A percentile compares a stretch with the other conserved stretches of the same genome.
phyloP scores from a whole-genome alignment of 306 rosid genomes.

The Vicia sativa region DNA sequence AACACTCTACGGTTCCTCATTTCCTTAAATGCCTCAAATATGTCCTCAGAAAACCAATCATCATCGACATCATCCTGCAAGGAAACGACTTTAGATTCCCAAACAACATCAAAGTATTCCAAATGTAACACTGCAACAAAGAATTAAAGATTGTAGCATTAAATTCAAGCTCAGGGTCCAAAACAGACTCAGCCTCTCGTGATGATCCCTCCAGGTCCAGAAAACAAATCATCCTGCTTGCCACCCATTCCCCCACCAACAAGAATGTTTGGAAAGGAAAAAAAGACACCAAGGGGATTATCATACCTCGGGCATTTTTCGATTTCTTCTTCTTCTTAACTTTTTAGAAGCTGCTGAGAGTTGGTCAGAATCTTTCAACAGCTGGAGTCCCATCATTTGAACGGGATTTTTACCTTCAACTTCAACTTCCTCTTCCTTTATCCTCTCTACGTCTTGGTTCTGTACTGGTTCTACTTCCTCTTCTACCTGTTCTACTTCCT shows the following conservation, averaged over 20 bases:
- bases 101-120: constrained; percentile 21
- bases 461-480: constrained; percentile 77
- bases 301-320: constrained; percentile 60
- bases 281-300: constrained; percentile 26
- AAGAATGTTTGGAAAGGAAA: background rate
- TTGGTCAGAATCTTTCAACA: constrained; percentile 81
- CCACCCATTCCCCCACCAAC: constrained; percentile 7
- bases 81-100: constrained; percentile 24
- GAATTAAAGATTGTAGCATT: constrained; percentile 27
- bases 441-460: constrained; percentile 75
- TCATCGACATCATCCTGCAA: constrained; percentile 84
- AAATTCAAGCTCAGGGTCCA: constrained; percentile 28
- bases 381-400: constrained; percentile 95
- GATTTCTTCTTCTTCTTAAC: constrained; percentile 50
- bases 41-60: constrained; percentile 92
- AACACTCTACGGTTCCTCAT: constrained; percentile 76
- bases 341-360: constrained; percentile 64
- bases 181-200: constrained; percentile 29
- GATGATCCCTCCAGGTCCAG: constrained; percentile 25
- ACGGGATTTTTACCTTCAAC: constrained; percentile 83
- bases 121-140: constrained; percentile 29
- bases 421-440: constrained; percentile 79
- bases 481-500: constrained; percentile 61
- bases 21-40: constrained; percentile 89
- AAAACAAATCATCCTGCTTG: constrained; percentile 8